Conservation (phyloP, 768 basidiomycete species). For the Tricholoma sp. region DNA sequence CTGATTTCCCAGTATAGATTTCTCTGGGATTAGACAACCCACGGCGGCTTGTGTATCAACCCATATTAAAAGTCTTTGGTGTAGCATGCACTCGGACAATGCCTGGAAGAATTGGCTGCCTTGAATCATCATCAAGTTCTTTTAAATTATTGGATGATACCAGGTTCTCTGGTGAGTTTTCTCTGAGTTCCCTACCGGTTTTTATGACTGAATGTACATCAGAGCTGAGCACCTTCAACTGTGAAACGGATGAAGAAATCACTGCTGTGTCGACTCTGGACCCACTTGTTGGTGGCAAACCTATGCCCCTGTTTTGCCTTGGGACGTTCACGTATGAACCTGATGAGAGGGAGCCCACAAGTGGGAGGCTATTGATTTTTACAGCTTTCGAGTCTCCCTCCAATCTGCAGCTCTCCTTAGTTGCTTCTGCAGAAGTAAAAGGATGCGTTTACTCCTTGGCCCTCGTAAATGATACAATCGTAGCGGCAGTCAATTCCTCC, state of each 20-base stretch:
- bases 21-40: slow-evolving; percentile 72
- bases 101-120: slow-evolving; percentile 50
- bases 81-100: slow-evolving; percentile 55
- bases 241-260: slow-evolving; percentile 56
- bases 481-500: slow-evolving; percentile 71
- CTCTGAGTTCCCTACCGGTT: neutral
- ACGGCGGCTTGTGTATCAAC: slow-evolving; percentile 57
- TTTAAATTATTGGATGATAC: slow-evolving; percentile 65
- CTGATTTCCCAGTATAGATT: slow-evolving; percentile 37
- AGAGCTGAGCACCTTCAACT: slow-evolving; percentile 47
- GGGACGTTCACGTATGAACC: slow-evolving; percentile 40
- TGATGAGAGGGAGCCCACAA: slow-evolving; percentile 44
- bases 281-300: slow-evolving; percentile 22
- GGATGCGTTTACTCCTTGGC: slow-evolving; percentile 72
- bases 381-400: slow-evolving; percentile 26
- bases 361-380: slow-evolving; percentile 62
- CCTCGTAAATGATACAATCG: slow-evolving; percentile 43
- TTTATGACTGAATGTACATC: neutral
- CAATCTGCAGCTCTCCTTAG: slow-evolving; percentile 29
- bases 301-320: slow-evolving; percentile 41
- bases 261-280: slow-evolving; percentile 43
- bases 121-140: slow-evolving; percentile 41
- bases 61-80: slow-evolving; percentile 51
- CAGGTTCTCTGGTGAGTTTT: slow-evolving; percentile 52
- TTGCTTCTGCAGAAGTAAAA: slow-evolving; percentile 39